Evolutionary conservation across 2,329 filamentous ascomycete species (phyloP), one percentile per base, ranked within the genome.

Genomic region (Cercospora canescens): DNA sequence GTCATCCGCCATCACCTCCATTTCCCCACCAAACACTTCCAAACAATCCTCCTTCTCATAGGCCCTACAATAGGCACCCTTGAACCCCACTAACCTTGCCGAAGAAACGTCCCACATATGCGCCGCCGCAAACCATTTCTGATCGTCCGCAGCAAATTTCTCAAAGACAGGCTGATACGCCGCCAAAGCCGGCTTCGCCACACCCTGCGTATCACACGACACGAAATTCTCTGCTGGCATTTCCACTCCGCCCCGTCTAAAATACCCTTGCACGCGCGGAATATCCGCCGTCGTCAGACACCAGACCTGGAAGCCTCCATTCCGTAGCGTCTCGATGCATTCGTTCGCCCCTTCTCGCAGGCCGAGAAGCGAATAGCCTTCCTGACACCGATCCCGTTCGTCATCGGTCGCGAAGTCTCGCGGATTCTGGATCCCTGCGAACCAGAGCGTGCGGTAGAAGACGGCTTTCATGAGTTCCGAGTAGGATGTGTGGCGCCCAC

Each of bases 31-130:
- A 77, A 86, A 87, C 0, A 88, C 73, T 58, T 85, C 82, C 6
- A 75, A 72, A 58, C 81, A 82, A 6, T 80, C 75, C 70, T 87
- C 85, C 63, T 82, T 81, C 71, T 88, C 85, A 69, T 81, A 83
- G 0, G 84, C 77, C 1, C 82, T 80, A 68, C 83, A 85, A 74
- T 85, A 88, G 0, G 86, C 85, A 7, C 83, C 83, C 60, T 80
- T 81, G 72, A 87, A 73, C 81, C 39, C 79, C 16, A 67, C 64
- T n/a, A 65, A 59, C 26, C 54, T 60, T 21, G 62, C 62, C 4
- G 62, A 54, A 7, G 45, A 52, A 35, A 85, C 85, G 77, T 88
- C 86, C 86, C 86, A 88, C 80, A 85, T 84, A 75, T 88, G 86
- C 24, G 85, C 86, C 1, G 86, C 86, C 0, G 84, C 86, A 72